Evolutionary conservation across 805 yeast genomes (phyloP), one percentile per base, ranked within the genome.

Genomic region (Tetrapisispora nanseiensis): DNA sequence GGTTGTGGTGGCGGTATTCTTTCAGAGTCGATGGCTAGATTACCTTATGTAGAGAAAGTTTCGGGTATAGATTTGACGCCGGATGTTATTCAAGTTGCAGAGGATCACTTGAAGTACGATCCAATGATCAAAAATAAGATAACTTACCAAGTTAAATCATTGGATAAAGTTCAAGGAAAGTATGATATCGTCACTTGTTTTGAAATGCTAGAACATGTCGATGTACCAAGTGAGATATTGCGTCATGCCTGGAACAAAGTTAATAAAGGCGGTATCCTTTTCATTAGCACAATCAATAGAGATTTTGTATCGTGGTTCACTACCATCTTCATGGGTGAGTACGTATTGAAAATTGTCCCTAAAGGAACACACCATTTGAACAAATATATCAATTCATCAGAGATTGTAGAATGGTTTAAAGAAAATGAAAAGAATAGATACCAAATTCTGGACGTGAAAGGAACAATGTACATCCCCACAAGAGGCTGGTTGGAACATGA

Each of bases 1-100:
- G 99, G 99, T 1, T 92, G 98, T 61, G 99, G 99, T 16, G 99
- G 98, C n/a, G 99, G 98, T 0, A 80, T 92, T 21, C 66, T 92
- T 16, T 69, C 89, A 5, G 99, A 92, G 58, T 80, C 90, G 0
- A 62, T 92, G 56, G 96, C 95, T 0, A 69, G 99, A 50, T 64
- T 84, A 51, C 72, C 74, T 4, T 73, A 74, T 45, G 76, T 86
- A 4, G 57, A 69, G 10, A 57, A 66, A 1, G 96, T 92, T 5
- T 70, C 67, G 38, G 99, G 95, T 2, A 75, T 90, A 34, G 99
- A 92, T 62, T 70, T 90, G 54, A 83, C 97, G 0, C 70, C 74
- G 0, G 95, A 86, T 33, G 95, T 89, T 7, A 56, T 92, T 15
- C 73, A 72, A 41, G 92, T 87, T 3, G 98, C 98, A 2, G 67